Base-by-base conservation (phyloP, 1,139 yeast genomes). In the Tardiomyces blankii region DNA sequence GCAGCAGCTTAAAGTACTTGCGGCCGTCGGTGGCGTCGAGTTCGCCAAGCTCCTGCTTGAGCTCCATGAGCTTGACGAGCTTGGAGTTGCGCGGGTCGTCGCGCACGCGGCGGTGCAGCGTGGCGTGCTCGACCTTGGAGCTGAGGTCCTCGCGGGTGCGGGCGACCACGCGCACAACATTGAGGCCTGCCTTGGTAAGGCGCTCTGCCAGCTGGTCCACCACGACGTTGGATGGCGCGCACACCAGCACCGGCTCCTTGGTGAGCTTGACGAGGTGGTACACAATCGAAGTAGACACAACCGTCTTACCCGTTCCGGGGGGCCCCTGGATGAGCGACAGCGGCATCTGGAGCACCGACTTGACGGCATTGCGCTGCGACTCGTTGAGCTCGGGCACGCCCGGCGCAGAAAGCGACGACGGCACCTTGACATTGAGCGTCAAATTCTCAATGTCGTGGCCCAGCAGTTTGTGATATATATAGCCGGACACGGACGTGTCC, bases 271-370 rank as follows among this genome's bases (percentile, higher is more conserved):
- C 72, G 50, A 88, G 67, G 57, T 87, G 95, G 57, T 84, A 83
- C 25, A 88, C 77, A 52, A 89, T 85, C 0, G 95, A 82, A 2
- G 96, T 93, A 0, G 96, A 86, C 0, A 95, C 88, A 13, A 87
- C 95, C 0, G 97, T 89, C 62, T 89, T 89, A 61, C 97, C 97
- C 0, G 97, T 89, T 50, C 95, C 95, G 1, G 97, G 97, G n/a
- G 97, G 97, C 18, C 97, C 97, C 63, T 89, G 97, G 53, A 89
- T 88, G 56, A 89, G 72, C 7, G 95, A 78, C 41, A 89, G 69
- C 1, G 96, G 96, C 55, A 80, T 72, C 56, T 75, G 76, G 49
- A 89, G 66, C 1, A 83, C 96, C 5, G 77, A 67, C 47, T 74
- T 70, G 23, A 89, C 89, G 0, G 96, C 96, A 57, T 76, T 77